Evolutionary conservation across 2,329 filamentous ascomycete species (phyloP), one percentile per base, ranked within the genome.

Genomic region (Malbranchea zuffiana): DNA sequence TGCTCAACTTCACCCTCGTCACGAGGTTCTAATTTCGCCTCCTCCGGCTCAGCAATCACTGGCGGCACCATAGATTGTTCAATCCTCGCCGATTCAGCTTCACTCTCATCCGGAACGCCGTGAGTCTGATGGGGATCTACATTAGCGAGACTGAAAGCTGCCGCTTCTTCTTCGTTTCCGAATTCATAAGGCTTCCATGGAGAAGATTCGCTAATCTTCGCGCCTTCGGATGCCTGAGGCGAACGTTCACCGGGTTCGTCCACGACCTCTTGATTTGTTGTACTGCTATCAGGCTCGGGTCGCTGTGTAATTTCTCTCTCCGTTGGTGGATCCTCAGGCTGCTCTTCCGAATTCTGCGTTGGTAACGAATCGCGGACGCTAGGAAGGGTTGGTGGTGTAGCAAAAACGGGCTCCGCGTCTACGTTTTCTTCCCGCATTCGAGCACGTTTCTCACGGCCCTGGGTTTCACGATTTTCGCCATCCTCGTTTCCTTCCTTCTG

Each of bases 351-450:
- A n/a, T n/a, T n/a, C n/a, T n/a, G n/a, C n/a, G n/a, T n/a, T n/a
- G n/a, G n/a, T n/a, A n/a, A n/a, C n/a, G n/a, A n/a, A n/a, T n/a
- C n/a, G n/a, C n/a, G n/a, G n/a, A n/a, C n/a, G n/a, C n/a, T n/a
- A n/a, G n/a, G n/a, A n/a, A n/a, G n/a, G n/a, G 63, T 39, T n/a
- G n/a, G n/a, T n/a, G n/a, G n/a, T n/a, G 61, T 61, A 6, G 84
- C 83, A 56, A 92, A 93, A 35, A 75, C 67, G 15, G 82, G 79
- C 16, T 88, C 76, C 33, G 80, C 73, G 49, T 92, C 78, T 12
- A 74, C 79, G 50, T 82, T 78, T 35, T 71, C 73, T 12, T 68
- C 72, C 30, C 61, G 69, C 41, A 74, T 76, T 47, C 78, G 76
- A 44, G 75, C 76, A 54, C 86, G 77, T 68, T 94, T 95, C 51